Percentiles rank a stretch among this genome's conserved stretches.
Conservation (phyloP, 2,329 filamentous ascomycete genomes). For the Tolypocladium album region DNA sequence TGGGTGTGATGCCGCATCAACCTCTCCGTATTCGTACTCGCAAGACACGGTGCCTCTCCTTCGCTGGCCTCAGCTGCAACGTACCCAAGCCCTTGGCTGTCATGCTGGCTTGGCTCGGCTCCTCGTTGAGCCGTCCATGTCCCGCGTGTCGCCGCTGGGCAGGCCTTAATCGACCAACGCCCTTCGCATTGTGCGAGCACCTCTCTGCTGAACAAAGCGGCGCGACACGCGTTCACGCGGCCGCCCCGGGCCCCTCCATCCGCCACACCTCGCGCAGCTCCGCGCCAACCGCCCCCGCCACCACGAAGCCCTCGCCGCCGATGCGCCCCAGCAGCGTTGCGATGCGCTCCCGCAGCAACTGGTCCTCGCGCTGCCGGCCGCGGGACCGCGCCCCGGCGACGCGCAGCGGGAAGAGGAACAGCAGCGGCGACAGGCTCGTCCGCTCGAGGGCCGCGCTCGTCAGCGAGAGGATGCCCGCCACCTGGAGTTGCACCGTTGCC, state of each 20-base stretch:
- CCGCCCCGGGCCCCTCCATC: neutral
- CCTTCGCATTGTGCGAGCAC: too few species aligned
- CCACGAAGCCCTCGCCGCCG: slow-evolving; percentile 11
- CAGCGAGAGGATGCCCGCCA: slow-evolving; percentile 12
- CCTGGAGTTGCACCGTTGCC: slow-evolving; percentile 11
- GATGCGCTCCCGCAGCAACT: slow-evolving; percentile 5
- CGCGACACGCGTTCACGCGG: neutral
- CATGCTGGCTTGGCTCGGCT: neutral
- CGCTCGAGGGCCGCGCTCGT: slow-evolving; percentile 7
- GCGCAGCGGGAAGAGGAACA: slow-evolving; percentile 22
- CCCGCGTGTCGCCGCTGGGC: too few species aligned
- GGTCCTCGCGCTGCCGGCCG: neutral
- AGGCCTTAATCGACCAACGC: too few species aligned
- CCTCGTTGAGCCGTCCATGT: neutral
- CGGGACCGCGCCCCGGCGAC: slow-evolving; percentile 20
- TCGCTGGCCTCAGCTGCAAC: too few species aligned
- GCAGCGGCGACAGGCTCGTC: slow-evolving; percentile 16
- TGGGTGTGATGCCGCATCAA: too few species aligned
- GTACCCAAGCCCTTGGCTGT: neutral
- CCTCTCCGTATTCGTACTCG: too few species aligned
- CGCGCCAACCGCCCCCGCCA: slow-evolving; percentile 10
- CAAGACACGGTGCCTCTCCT: too few species aligned
- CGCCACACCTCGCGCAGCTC: neutral
- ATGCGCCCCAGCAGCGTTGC: slow-evolving; percentile 8
- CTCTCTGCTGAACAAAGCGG: too few species aligned